Evolutionary conservation across 1,284 basidiomycete species (phyloP).

Genomic region (Blastosporella zonata): DNA sequence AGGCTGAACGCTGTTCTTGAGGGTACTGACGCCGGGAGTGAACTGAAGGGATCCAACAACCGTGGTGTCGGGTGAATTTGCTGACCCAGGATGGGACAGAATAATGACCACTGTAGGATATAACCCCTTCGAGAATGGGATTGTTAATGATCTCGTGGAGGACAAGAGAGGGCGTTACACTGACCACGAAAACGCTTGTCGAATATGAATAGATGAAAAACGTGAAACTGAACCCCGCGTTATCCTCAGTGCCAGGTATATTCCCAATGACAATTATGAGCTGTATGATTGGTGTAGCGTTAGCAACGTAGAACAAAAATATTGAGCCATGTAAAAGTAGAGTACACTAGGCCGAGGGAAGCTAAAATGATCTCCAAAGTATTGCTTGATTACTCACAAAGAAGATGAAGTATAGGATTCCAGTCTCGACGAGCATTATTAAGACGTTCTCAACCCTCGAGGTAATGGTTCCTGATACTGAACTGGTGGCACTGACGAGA

Average conservation of each 20-base stretch:
- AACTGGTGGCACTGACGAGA: background rate
- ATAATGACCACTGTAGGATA: constrained; percentile 9
- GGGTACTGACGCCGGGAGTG: background rate
- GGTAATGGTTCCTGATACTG: background rate
- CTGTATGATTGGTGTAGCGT: constrained; percentile 1
- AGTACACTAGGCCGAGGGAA: background rate
- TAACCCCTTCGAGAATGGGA: constrained; percentile 1
- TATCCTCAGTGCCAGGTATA: constrained; percentile 1
- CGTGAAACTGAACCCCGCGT: constrained; percentile 5
- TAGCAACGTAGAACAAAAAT: background rate
- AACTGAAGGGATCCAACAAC: background rate
- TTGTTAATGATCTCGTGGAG: background rate
- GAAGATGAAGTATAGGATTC: constrained; percentile 10
- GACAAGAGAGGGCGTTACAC: background rate
- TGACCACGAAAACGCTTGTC: constrained; percentile 12
- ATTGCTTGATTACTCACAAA: constrained; percentile 10
- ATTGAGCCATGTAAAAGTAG: background rate
- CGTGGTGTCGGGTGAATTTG: background rate
- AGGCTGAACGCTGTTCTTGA: background rate
- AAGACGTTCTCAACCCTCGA: constrained; percentile 3
- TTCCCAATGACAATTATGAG: constrained; percentile 11
- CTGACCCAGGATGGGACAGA: background rate
- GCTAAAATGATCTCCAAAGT: too few relatives aligned
- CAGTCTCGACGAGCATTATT: constrained; percentile 8
- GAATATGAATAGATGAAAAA: constrained; percentile 12